Percentiles rank a stretch among this genome's conserved stretches.
Evolutionary conservation across 345 rosid genomes (phyloP).

Genomic region (Excoecaria agallocha): DNA sequence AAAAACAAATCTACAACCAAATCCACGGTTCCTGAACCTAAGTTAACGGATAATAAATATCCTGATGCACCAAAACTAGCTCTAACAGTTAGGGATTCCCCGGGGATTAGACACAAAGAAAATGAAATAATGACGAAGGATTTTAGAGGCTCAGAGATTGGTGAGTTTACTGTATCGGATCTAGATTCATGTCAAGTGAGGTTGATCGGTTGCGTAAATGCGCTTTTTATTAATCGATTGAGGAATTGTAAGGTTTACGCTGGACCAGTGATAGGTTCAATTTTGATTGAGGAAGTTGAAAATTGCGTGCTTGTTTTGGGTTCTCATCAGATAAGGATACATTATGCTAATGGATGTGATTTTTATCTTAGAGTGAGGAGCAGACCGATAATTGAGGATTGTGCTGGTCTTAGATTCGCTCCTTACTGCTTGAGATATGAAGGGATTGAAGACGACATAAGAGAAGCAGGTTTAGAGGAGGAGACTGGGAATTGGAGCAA

Average conservation of each 20-base stretch:
- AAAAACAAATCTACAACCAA: conserved; percentile 47
- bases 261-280: conserved; percentile 77
- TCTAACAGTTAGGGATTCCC: conserved; percentile 45
- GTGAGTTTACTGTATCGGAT: conserved; percentile 68
- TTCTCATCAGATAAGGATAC: conserved; percentile 88
- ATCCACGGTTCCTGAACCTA: conserved; percentile 15
- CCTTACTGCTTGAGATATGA: conserved; percentile 71
- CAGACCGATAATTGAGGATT: conserved; percentile 82
- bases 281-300: conserved; percentile 75
- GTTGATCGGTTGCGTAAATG: conserved; percentile 47
- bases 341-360: conserved; percentile 53
- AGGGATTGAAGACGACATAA: conserved; percentile 69
- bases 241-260: conserved; percentile 50
- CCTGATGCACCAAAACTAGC: not conserved
- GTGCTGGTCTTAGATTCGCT: conserved; percentile 57
- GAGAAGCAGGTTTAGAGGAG: conserved; percentile 51
- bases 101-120: conserved; percentile 55
- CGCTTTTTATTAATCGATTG: conserved; percentile 57
- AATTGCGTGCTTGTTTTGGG: conserved; percentile 61
- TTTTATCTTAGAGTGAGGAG: conserved; percentile 85
- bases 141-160: conserved; percentile 48
- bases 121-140: conserved; percentile 45
- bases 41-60: conserved; percentile 27
- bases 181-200: conserved; percentile 69
- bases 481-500: conserved; percentile 68